Conservation (phyloP, 352 stramenopile genomes). For the Phytophthora multivora region DNA sequence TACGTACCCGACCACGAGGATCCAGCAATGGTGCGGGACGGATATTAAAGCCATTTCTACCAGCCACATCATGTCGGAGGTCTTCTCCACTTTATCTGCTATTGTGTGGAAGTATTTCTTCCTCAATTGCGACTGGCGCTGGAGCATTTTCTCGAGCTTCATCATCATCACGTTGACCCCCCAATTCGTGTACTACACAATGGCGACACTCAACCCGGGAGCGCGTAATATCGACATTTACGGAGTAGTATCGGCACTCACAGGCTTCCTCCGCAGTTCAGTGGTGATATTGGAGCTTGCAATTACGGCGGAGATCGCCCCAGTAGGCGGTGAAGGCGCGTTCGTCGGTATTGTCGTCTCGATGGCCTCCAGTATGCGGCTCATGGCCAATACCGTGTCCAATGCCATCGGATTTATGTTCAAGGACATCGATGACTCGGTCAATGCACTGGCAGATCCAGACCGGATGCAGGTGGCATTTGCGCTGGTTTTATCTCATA, state of each 20-base stretch:
- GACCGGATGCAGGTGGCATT: slow-evolving; percentile 42
- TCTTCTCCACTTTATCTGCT: slow-evolving; percentile 34
- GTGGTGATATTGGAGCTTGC: slow-evolving; percentile 46
- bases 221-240: slow-evolving; percentile 36
- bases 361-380: slow-evolving; percentile 42
- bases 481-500: slow-evolving; percentile 50
- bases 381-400: slow-evolving; percentile 46
- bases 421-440: slow-evolving; percentile 26
- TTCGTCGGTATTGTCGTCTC: slow-evolving; percentile 50
- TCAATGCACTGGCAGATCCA: slow-evolving; percentile 15
- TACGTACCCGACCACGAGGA: slow-evolving; percentile 39
- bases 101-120: slow-evolving; percentile 40
- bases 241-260: slow-evolving; percentile 38
- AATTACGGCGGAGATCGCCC: slow-evolving; percentile 50
- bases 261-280: slow-evolving; percentile 40
- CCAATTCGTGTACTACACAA: slow-evolving; percentile 32
- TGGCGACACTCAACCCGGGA: slow-evolving; percentile 30
- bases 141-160: slow-evolving; percentile 38
- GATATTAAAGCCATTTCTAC: slow-evolving; percentile 35
- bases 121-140: slow-evolving; percentile 41
- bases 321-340: slow-evolving; percentile 43
- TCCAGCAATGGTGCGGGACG: slow-evolving; percentile 48
- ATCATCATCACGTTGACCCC: slow-evolving; percentile 41
- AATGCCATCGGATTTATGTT: slow-evolving; percentile 54
- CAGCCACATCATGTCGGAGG: slow-evolving; percentile 34